These are phyloP conservation scores for Eremomyces bilateralis DNA, from an alignment of 495 filamentous ascomycete species.

Conservation along the genomic window DNA sequence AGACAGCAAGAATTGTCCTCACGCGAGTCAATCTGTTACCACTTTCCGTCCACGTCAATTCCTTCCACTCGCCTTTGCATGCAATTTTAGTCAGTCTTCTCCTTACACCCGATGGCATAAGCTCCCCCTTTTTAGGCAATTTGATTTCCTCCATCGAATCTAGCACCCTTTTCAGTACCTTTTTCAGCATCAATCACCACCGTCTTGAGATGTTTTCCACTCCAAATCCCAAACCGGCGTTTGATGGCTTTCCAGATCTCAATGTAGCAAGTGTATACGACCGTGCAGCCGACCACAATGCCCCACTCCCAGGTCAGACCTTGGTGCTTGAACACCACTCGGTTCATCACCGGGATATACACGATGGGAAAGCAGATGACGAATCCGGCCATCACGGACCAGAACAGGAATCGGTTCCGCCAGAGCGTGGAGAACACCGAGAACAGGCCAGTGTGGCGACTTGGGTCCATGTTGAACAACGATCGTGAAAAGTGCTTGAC, in stretches of 20 bases:
- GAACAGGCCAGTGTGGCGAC: not conserved
- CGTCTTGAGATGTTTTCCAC: no score
- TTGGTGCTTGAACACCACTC: constrained; percentile 43
- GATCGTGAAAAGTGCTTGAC: constrained; percentile 6
- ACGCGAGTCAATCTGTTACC: no score
- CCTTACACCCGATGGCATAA: no score
- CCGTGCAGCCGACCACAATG: constrained; percentile 27
- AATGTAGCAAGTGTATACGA: constrained; percentile 32
- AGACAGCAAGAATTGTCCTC: no score
- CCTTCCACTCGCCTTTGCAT: no score
- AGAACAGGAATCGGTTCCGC: constrained; percentile 46
- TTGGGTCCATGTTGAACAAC: constrained; percentile 4
- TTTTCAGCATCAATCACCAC: no score
- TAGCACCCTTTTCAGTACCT: no score
- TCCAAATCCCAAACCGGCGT: constrained; percentile 2
- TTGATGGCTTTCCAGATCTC: constrained; percentile 37
- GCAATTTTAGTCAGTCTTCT: no score
- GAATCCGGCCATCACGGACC: constrained; percentile 40
- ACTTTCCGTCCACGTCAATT: no score
- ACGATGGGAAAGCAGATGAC: constrained; percentile 43
- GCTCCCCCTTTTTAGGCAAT: no score
- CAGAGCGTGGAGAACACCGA: constrained; percentile 33
- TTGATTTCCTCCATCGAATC: no score
- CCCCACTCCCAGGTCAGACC: constrained; percentile 52
- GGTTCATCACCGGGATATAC: constrained; percentile 45